Base-by-base conservation (phyloP, 805 yeast species). In the Myxozyma vanderwaltii region DNA sequence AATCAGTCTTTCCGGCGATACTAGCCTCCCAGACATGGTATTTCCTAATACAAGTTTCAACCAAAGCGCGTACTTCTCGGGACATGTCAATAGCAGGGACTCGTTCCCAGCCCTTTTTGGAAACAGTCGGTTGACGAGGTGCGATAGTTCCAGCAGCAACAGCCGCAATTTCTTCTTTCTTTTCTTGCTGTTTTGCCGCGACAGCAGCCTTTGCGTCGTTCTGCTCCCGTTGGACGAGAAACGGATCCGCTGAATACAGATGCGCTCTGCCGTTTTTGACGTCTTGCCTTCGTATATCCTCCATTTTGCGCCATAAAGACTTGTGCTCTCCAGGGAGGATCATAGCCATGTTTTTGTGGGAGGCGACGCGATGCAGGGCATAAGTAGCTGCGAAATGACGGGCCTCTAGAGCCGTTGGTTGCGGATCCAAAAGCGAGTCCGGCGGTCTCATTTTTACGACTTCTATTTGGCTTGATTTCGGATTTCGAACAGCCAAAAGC, bases 331-430 rank as follows among this genome's bases (percentile, higher is more conserved):
- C 82, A 0, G 98, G 98, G 13, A 92, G 77, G 68, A 90, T 86
- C 91, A 91, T 85, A 61, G 88, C 88, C 73, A 92, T 71, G 70
- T 89, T 91, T 67, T 91, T 91, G 66, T 85, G 86, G 61, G 84
- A 88, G 38, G 91, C 85, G 19, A 92, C 45, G 36, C 96, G 77
- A 70, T 84, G 91, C 62, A 92, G 72, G 0, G 92, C 94, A 65
- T 86, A 89, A 0, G 97, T 91, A 0, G 99, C 97, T 0, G 92
- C 91, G 68, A 81, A 80, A 71, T 91, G 96, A 48, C 97, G 80
- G 0, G 98, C 97, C 67, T 91, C 97, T 33, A 89, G 77, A 1
- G 96, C 82, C 0, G 97, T 89, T 47, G 84, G 88, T 66, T 88
- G 90, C 0, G 91, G 86, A 2, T 75, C 73, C 5, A 86, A 78